A percentile compares a stretch with the other conserved stretches of the same genome.
phyloP scores from a whole-genome alignment of 768 basidiomycete species.

The Panaeolus cyanescens region DNA sequence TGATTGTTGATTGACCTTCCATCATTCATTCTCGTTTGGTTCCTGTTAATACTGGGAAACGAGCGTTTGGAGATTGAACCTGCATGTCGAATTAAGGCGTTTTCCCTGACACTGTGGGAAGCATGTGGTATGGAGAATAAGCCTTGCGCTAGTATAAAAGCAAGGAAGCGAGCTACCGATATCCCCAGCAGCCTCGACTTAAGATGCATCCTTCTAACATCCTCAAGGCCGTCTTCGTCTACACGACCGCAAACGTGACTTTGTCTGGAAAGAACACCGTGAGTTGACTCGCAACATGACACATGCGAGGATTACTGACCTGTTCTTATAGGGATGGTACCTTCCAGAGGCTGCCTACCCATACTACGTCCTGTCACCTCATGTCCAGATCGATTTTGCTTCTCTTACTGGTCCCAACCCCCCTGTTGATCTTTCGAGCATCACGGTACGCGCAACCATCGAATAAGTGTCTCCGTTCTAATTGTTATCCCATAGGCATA shows the following conservation, averaged over 20 bases:
- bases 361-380: slow-evolving; percentile 54
- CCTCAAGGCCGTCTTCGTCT: slow-evolving; percentile 52
- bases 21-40: too few species aligned
- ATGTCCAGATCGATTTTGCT: slow-evolving; percentile 57
- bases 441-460: slow-evolving; percentile 38
- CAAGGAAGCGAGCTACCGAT: background rate
- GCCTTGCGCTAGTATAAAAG: background rate
- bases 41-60: too few species aligned
- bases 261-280: slow-evolving; percentile 57
- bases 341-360: slow-evolving; percentile 77
- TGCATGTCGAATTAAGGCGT: background rate
- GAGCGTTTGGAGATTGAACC: background rate
- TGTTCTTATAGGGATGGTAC: slow-evolving; percentile 65
- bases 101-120: background rate
- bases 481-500: slow-evolving; percentile 37
- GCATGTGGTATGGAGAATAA: background rate
- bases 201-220: background rate
- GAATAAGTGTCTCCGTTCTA: background rate
- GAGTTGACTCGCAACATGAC: slow-evolving; percentile 14
- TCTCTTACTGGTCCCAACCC: slow-evolving; percentile 66
- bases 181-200: background rate
- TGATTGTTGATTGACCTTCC: too few species aligned
- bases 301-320: background rate
- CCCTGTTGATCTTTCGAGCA: slow-evolving; percentile 62
- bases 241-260: slow-evolving; percentile 65